A percentile compares a stretch with the other conserved stretches of the same genome.
phyloP scores from a whole-genome alignment of 176 grass and related monocot species.

The Oryza australiensis region DNA sequence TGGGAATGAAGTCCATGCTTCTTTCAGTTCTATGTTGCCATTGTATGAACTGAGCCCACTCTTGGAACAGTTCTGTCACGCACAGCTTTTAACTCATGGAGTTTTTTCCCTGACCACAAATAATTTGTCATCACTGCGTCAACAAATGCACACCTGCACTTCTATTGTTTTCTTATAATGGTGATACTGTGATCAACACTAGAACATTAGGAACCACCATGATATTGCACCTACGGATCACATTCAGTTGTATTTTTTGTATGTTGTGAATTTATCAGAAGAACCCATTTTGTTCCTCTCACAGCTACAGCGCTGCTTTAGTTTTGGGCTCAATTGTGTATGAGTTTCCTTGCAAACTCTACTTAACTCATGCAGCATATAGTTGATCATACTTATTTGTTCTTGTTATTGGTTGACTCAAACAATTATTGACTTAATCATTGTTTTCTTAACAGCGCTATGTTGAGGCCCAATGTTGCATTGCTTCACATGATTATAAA shows the following conservation, averaged over 20 bases:
- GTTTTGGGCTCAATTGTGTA: not conserved
- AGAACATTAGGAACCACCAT: slow-evolving; percentile 11
- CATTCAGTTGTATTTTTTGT: not conserved
- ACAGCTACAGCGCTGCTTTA: not conserved
- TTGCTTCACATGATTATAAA: slow-evolving; percentile 98
- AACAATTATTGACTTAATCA: slow-evolving; percentile 2
- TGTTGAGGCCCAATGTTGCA: slow-evolving; percentile 93
- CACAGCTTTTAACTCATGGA: not conserved
- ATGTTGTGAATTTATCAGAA: not conserved
- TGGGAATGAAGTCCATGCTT: not conserved
- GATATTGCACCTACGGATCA: slow-evolving; percentile 3
- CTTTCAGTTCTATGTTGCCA: not conserved
- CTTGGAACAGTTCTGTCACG: not conserved
- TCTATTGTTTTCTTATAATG: not conserved
- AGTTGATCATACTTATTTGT: slow-evolving; percentile 23
- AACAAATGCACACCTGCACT: not conserved
- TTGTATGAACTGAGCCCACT: not conserved
- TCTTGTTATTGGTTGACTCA: slow-evolving; percentile 27
- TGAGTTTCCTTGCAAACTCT: slow-evolving; percentile 3
- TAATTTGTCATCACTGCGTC: not conserved
- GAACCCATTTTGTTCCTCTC: not conserved
- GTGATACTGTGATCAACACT: not conserved
- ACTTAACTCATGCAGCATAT: slow-evolving; percentile 7
- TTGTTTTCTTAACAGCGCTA: slow-evolving; percentile 66
- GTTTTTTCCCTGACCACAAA: not conserved